Evolutionary conservation across 768 basidiomycete species (phyloP), one percentile per base, ranked within the genome.

Genomic region (Psilocybe azurescens): DNA sequence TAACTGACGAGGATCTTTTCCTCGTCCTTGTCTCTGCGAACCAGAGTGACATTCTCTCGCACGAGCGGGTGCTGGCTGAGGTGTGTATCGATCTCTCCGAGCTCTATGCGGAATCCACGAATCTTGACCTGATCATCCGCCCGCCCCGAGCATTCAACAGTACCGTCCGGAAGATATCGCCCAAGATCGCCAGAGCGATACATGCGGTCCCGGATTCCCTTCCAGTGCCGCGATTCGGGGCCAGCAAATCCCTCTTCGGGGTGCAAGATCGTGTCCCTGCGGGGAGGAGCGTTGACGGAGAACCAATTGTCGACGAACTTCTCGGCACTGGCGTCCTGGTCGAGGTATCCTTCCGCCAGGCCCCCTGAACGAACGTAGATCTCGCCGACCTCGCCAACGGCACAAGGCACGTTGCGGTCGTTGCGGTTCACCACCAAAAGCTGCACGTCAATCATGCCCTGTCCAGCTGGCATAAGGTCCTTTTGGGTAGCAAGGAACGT

Each of bases 71-170:
- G 96, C 70, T 95, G 89, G 68, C 91, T 93, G 59, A 99, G 87
- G 77, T 97, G 89, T 0, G 93, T 97, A 73, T 99, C 97, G 66
- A 99, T 97, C 75, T 99, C 97, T 14, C 96, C 96, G 6, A 99
- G 85, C 74, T 99, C 97, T 70, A 99, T 99, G 28, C 97, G 85
- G 88, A 99, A 99, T 1, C 97, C 97, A 58, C 97, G 92, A 75
- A 99, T 99, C 79, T 99, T 99, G 78, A 99, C 94, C 72, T 99
- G 97, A 72, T 99, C 97, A 72, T 99, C 97, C 1, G 97, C 96
- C 20, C 97, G 87, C 18, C 97, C 97, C 0, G 93, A 95, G 73
- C 97, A 99, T 74, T 99, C 97, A 10, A 99, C 97, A 33, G 86
- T 87, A 4, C 97, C 97, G 73, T 91, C 85, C 1, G 97, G 93